Conservation (phyloP, 495 filamentous ascomycete species). For the Tuber magnatum region DNA sequence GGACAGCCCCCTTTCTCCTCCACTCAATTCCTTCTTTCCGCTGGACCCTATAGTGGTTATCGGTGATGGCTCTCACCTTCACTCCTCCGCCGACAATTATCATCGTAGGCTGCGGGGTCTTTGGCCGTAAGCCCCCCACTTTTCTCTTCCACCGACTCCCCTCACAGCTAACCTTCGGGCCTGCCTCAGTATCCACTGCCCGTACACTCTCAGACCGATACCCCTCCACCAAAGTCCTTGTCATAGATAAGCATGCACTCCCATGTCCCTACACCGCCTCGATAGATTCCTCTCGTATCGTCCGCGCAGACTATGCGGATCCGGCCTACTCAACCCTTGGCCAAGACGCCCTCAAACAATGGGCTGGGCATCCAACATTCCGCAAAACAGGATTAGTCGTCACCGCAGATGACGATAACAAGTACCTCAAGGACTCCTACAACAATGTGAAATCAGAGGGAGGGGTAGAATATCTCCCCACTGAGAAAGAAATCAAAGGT, state of each 20-base stretch:
- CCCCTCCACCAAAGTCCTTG: conserved; percentile 52
- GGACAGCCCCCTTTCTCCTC: background rate
- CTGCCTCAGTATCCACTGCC: conserved; percentile 53
- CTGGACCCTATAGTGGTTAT: background rate
- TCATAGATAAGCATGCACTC: conserved; percentile 66
- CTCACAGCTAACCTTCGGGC: background rate
- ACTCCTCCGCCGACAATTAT: conserved; percentile 52
- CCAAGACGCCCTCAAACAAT: conserved; percentile 57
- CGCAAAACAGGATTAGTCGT: conserved; percentile 66
- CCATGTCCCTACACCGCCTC: conserved; percentile 63
- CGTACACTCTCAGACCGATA: conserved; percentile 55
- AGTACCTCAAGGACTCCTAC: conserved; percentile 61
- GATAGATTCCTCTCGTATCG: conserved; percentile 68
- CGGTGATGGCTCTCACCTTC: background rate
- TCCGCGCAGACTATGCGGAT: conserved; percentile 76
- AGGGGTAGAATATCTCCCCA: conserved; percentile 23
- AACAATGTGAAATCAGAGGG: conserved; percentile 42
- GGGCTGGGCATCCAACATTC: conserved; percentile 65
- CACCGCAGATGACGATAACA: conserved; percentile 49
- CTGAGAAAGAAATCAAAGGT: conserved; percentile 48
- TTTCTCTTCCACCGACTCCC: background rate
- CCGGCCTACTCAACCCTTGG: conserved; percentile 64
- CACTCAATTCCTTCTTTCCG: background rate
- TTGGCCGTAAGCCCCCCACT: conserved; percentile 52
- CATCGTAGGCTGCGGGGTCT: conserved; percentile 71